phyloP scores from a whole-genome alignment of 1,139 yeast species.

The Pneumocystis wakefieldiae region DNA sequence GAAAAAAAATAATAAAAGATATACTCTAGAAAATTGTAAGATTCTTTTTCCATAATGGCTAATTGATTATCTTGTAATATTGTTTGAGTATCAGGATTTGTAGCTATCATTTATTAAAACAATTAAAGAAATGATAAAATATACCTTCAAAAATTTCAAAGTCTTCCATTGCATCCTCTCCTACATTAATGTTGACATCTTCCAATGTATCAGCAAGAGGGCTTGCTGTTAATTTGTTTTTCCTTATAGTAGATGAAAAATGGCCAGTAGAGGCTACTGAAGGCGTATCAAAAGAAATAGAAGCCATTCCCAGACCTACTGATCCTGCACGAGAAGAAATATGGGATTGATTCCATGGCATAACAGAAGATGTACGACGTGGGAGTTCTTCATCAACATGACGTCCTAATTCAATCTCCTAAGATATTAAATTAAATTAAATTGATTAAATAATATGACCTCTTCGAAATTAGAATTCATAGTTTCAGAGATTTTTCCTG shows the following conservation, averaged over 20 bases:
- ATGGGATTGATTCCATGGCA: conserved; percentile 2
- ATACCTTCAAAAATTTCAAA: background rate
- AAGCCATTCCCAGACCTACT: background rate
- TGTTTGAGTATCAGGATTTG: background rate
- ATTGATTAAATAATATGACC: background rate
- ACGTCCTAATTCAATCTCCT: conserved; percentile 1
- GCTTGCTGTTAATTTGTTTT: background rate
- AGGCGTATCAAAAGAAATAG: background rate
- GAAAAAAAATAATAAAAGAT: background rate
- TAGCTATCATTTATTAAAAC: background rate
- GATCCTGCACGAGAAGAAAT: background rate
- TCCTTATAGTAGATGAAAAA: background rate
- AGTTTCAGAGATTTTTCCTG: background rate
- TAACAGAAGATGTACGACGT: background rate
- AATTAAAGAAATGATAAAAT: background rate
- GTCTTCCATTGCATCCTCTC: background rate
- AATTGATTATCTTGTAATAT: background rate
- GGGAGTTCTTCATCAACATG: background rate
- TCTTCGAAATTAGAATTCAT: background rate
- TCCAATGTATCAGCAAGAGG: background rate
- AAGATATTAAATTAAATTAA: background rate
- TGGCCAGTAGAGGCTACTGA: background rate
- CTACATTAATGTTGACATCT: background rate
- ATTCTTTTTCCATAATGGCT: background rate
- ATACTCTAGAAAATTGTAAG: background rate